These are phyloP conservation scores for Ophiostoma himal-ulmi DNA, from an alignment of 2,329 filamentous ascomycete species.

Conservation along the genomic window DNA sequence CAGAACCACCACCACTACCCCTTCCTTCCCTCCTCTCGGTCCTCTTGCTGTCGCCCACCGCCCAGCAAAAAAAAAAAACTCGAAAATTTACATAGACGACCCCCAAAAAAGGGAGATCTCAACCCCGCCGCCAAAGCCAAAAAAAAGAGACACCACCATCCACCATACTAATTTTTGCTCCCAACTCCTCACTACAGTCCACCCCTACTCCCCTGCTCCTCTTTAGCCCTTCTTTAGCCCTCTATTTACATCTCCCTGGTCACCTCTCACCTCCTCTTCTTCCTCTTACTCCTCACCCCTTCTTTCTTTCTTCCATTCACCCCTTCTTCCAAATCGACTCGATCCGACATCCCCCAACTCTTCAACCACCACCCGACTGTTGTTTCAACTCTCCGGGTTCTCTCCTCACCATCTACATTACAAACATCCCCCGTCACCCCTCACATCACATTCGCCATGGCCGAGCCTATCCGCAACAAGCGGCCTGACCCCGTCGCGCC, in stretches of 20 bases:
- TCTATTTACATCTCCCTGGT: slow-evolving; percentile 24
- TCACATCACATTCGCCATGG: slow-evolving; percentile 38
- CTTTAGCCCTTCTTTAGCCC: not conserved
- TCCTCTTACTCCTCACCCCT: slow-evolving; percentile 21
- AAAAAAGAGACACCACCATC: slow-evolving; percentile 3
- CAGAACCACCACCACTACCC: slow-evolving; percentile 8
- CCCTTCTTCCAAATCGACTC: slow-evolving; percentile 11
- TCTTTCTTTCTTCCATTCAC: slow-evolving; percentile 18
- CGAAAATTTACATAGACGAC: slow-evolving; percentile 21
- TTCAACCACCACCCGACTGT: slow-evolving; percentile 6
- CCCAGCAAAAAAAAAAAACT: slow-evolving; percentile 28
- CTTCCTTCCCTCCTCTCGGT: slow-evolving; percentile 11
- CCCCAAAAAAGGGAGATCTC: slow-evolving; percentile 22
- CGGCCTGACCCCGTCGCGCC: slow-evolving; percentile 53
- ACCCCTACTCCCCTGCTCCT: slow-evolving; percentile 19
- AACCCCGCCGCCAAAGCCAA: slow-evolving; percentile 26
- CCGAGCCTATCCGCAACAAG: slow-evolving; percentile 60
- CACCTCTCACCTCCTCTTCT: slow-evolving; percentile 19
- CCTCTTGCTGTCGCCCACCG: slow-evolving; percentile 24
- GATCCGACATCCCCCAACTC: slow-evolving; percentile 1
- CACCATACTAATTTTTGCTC: slow-evolving; percentile 22
- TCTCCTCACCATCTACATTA: slow-evolving; percentile 6
- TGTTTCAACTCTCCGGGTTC: slow-evolving; percentile 3
- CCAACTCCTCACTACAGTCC: slow-evolving; percentile 19
- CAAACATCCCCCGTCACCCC: slow-evolving; percentile 9